Percentiles rank a stretch among this genome's conserved stretches.
phyloP scores from a whole-genome alignment of 805 yeast species.

The Lipomyces kockii region DNA sequence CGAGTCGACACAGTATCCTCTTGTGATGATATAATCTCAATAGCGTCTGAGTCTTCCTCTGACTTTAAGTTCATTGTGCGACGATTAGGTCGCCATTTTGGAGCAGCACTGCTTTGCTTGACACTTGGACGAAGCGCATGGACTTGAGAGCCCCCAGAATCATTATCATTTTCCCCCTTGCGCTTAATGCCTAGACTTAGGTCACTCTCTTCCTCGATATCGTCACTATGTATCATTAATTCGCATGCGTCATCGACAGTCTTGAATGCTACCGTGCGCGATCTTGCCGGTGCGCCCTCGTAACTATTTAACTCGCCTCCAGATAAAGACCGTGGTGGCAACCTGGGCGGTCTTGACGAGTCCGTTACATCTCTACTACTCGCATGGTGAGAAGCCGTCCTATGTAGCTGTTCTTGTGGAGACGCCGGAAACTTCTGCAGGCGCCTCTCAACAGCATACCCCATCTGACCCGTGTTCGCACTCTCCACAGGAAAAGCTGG shows the following conservation, averaged over 20 bases:
- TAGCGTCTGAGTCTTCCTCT: neutral
- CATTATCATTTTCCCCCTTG: neutral
- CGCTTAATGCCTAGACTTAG: neutral
- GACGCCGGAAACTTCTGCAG: neutral
- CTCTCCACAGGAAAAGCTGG: neutral
- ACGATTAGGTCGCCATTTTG: neutral
- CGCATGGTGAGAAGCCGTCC: neutral
- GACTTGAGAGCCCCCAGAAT: neutral
- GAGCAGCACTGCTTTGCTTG: neutral
- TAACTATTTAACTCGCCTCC: neutral
- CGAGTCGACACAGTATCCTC: neutral
- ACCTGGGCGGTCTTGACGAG: neutral
- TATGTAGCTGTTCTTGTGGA: neutral
- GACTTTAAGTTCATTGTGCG: neutral
- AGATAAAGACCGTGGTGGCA: neutral
- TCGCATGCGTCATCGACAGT: neutral
- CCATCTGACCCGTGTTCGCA: neutral
- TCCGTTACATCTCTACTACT: neutral
- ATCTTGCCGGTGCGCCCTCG: neutral
- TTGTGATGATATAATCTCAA: neutral
- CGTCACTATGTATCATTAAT: neutral
- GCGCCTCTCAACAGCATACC: neutral
- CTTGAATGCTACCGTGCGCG: neutral
- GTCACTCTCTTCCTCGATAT: neutral
- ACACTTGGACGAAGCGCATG: neutral